Evolutionary conservation across 768 basidiomycete species (phyloP).

Genomic region (Calvatia gigantea): DNA sequence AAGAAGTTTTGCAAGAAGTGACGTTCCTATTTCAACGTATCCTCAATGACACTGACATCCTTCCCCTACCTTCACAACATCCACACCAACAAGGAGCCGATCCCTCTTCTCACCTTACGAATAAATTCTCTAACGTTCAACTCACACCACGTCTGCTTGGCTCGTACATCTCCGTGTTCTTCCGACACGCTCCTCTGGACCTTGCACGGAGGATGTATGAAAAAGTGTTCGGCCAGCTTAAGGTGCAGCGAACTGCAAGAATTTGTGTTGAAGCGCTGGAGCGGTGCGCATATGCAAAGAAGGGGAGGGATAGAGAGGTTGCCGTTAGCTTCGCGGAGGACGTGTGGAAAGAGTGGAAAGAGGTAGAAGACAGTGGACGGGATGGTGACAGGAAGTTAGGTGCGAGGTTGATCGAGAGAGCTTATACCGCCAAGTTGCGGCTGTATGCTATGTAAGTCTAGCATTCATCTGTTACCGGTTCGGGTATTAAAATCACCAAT

Average conservation of each 20-base stretch:
- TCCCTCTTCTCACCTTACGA: constrained; percentile 13
- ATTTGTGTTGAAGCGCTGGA: constrained; percentile 68
- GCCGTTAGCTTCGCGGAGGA: constrained; percentile 53
- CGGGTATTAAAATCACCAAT: constrained; percentile 4
- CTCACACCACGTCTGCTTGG: constrained; percentile 66
- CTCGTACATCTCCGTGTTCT: constrained; percentile 78
- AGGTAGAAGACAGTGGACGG: constrained; percentile 37
- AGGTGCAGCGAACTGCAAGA: constrained; percentile 45
- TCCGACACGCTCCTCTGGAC: constrained; percentile 49
- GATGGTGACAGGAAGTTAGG: constrained; percentile 26
- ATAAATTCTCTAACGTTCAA: constrained; percentile 53
- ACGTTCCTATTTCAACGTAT: constrained; percentile 63
- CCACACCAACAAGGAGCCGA: background rate
- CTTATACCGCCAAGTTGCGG: constrained; percentile 67
- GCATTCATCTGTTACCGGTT: constrained; percentile 3
- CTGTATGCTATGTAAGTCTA: constrained; percentile 56
- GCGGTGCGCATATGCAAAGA: constrained; percentile 46
- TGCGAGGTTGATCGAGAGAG: constrained; percentile 60
- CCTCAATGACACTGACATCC: constrained; percentile 24
- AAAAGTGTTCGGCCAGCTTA: constrained; percentile 40
- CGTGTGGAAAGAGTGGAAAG: constrained; percentile 65
- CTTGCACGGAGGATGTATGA: constrained; percentile 46
- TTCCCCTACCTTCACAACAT: background rate
- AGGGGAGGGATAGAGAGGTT: constrained; percentile 40
- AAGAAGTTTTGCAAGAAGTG: constrained; percentile 72